Base-by-base conservation (phyloP, 192 early-diverging fungal genomes). In the Entomortierella beljakovae region DNA sequence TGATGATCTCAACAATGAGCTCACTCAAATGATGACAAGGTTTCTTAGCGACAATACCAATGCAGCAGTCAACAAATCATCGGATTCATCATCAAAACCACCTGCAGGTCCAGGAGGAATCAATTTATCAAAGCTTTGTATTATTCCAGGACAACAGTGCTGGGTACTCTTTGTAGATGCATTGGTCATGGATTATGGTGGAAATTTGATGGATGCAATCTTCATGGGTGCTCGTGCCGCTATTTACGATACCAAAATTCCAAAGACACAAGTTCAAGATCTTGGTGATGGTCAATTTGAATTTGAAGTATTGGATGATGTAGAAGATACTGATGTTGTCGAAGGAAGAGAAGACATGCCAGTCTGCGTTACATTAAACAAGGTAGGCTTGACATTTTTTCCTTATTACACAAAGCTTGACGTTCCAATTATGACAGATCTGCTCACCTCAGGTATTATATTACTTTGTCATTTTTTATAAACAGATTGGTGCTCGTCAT, bases 141-240 rank as follows among this genome's bases (percentile, higher is more conserved):
- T 99, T 64, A 95, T 98, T 65, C 94, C 94, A 8, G 92, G 92
- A 18, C 83, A 91, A 56, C 88, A 92, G 18, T 97, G 95, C 80
- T 99, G 96, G 96, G 82, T 97, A 42, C 80, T 98, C 15, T 91
- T 96, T 58, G 84, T 97, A 9, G 97, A 98, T 64, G 97, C 92
- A 2, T 79, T 97, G 86, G 93, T 98, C 15, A 81, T 99, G 65
- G 95, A 97, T 55, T 94, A 91, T 69, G 93, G 88, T 33, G 98
- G 98, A 22, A 94, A 94, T 64, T 62, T 97, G 38, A 66, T 94
- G 20, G 98, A 99, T 82, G 82, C 91, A 18, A 88, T 98, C 53
- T 90, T 95, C 48, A 88, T 95, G 82, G 95, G 96, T 22, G 88
- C 90, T 6, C 85, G 95, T 11, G 98, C 94, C 0, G 97, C 98